Percentiles rank a stretch among this genome's conserved stretches.
phyloP scores from a whole-genome alignment of 192 early-diverging fungal species.

The Backusella mclennaniae region DNA sequence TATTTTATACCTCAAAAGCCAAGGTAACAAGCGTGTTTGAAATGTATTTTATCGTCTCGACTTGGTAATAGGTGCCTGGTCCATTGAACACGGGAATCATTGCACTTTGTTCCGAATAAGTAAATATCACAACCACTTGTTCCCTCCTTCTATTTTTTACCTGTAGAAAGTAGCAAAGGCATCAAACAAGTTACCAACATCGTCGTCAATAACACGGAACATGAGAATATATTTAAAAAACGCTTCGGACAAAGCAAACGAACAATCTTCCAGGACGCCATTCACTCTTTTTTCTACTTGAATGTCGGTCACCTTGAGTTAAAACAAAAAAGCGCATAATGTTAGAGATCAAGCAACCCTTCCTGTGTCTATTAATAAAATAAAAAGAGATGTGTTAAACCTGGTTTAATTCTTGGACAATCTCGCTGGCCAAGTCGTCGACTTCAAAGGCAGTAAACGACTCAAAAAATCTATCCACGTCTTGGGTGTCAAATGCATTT shows the following conservation, averaged over 20 bases:
- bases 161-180: conserved; percentile 13
- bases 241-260: conserved; percentile 6
- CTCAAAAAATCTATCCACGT: neutral
- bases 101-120: neutral
- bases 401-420: conserved; percentile 13
- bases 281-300: neutral
- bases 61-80: conserved; percentile 15
- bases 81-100: conserved; percentile 22
- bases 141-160: neutral
- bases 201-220: neutral
- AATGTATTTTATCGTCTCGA: conserved; percentile 14
- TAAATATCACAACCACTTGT: neutral
- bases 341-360: too few relatives aligned
- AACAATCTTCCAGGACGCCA: conserved; percentile 13
- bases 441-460: neutral
- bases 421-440: neutral
- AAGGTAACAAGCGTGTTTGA: conserved; percentile 12
- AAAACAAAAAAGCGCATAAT: neutral
- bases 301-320: neutral
- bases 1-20: conserved; percentile 17
- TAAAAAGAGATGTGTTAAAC: neutral
- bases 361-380: neutral
- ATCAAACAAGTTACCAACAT: neutral
- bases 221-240: conserved; percentile 16
- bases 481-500: conserved; percentile 5